These are phyloP conservation scores for Zychaea mexicana DNA, from an alignment of 371 early-diverging fungal species.

Conservation along the genomic window DNA sequence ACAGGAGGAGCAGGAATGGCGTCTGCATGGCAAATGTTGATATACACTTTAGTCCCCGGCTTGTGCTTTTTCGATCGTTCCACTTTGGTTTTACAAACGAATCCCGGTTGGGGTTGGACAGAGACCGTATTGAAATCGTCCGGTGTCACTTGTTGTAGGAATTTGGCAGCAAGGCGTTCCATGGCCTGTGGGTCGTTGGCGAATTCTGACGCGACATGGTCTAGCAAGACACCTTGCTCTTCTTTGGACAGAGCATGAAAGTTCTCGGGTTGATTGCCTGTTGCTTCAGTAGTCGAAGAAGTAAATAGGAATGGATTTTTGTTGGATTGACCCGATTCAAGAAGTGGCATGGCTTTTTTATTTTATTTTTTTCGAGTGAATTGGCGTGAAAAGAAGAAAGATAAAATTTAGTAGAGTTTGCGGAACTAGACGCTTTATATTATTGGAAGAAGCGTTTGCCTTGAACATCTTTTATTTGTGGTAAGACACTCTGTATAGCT, in stretches of 20 bases:
- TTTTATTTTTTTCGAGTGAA: not conserved
- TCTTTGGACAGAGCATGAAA: constrained; percentile 28
- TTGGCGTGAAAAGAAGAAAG: not conserved
- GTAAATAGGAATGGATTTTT: constrained; percentile 1
- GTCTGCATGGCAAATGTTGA: constrained; percentile 71
- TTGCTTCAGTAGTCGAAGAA: not conserved
- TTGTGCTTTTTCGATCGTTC: constrained; percentile 19
- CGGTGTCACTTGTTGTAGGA: constrained; percentile 14
- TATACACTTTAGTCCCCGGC: constrained; percentile 50
- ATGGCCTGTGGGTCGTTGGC: constrained; percentile 31
- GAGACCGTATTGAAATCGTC: constrained; percentile 26
- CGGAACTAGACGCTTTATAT: too few species aligned
- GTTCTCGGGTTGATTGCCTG: not conserved
- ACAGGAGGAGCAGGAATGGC: constrained; percentile 62
- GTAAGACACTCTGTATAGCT: too few species aligned
- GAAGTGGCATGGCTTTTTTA: not conserved
- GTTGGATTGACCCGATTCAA: not conserved
- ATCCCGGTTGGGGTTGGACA: constrained; percentile 59
- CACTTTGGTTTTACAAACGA: constrained; percentile 61
- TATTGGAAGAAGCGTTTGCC: too few species aligned
- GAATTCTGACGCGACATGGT: constrained; percentile 32
- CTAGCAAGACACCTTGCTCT: constrained; percentile 31
- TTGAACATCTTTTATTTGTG: too few species aligned
- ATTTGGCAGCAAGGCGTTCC: constrained; percentile 21
- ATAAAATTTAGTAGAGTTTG: too few species aligned